phyloP scores from a whole-genome alignment of 441 rosid species.

The Gossypium gossypioides region DNA sequence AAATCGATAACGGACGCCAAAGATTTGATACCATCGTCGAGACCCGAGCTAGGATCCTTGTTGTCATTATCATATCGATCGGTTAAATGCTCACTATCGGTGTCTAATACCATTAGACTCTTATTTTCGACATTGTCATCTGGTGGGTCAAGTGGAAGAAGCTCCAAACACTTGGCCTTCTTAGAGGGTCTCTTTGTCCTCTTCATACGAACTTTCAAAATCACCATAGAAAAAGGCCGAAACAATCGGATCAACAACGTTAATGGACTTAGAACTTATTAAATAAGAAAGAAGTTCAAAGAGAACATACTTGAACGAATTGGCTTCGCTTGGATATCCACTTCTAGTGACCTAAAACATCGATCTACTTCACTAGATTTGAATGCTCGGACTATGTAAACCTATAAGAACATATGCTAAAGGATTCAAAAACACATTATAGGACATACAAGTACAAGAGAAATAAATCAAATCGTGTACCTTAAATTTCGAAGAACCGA shows the following conservation, averaged over 20 bases:
- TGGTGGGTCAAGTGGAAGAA: slow-evolving; percentile 6
- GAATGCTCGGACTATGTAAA: slow-evolving; percentile 33
- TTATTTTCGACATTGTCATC: slow-evolving; percentile 13
- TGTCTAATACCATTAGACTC: not conserved
- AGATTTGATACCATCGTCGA: slow-evolving; percentile 22
- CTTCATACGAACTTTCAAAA: slow-evolving; percentile 2
- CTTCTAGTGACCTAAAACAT: not conserved
- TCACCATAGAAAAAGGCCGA: not conserved
- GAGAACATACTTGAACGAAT: slow-evolving; percentile 11
- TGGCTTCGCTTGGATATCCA: slow-evolving; percentile 21
- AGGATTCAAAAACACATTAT: not conserved
- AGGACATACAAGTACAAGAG: not conserved
- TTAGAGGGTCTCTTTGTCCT: not conserved
- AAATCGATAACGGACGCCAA: slow-evolving; percentile 22
- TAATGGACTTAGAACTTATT: not conserved
- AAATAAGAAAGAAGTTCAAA: slow-evolving; percentile 13
- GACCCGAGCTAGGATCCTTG: slow-evolving; percentile 16
- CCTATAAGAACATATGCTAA: slow-evolving; percentile 21
- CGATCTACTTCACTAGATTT: slow-evolving; percentile 7
- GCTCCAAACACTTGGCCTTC: slow-evolving; percentile 4
- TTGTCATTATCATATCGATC: slow-evolving; percentile 15
- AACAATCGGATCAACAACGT: not conserved
- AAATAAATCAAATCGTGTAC: slow-evolving; percentile 15
- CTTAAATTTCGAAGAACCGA: slow-evolving; percentile 41
- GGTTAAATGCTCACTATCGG: not conserved